These are phyloP conservation scores for Boeremia lycopersici DNA, from an alignment of 2,329 filamentous ascomycete genomes.

Conservation along the genomic window DNA sequence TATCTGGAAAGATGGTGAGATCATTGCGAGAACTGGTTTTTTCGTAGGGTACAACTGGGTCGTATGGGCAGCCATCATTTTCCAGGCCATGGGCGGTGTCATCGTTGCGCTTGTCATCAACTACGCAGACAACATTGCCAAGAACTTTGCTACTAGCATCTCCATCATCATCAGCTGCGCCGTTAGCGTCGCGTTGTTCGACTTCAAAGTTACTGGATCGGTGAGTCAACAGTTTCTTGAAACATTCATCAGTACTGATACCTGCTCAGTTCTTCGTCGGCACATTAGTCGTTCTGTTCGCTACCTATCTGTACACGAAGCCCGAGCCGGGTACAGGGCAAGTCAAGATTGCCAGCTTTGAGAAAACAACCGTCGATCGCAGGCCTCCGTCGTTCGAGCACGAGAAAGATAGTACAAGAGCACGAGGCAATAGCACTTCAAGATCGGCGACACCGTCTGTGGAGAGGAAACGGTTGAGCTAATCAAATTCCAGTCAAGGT, in stretches of 20 bases:
- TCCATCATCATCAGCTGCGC: conserved; percentile 88
- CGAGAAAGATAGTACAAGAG: conserved; percentile 16
- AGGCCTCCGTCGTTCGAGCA: conserved; percentile 31
- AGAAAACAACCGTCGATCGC: conserved; percentile 70
- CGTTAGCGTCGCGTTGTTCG: conserved; percentile 84
- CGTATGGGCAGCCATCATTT: conserved; percentile 82
- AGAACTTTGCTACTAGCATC: conserved; percentile 91
- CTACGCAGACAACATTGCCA: conserved; percentile 86
- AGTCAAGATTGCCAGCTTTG: conserved; percentile 73
- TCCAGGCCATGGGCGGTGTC: conserved; percentile 85
- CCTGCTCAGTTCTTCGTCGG: conserved; percentile 75
- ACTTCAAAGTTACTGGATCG: conserved; percentile 69
- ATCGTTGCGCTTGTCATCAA: conserved; percentile 82
- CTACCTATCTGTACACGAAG: conserved; percentile 84
- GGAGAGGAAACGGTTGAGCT: conserved; percentile 36
- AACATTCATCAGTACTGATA: conserved; percentile 18
- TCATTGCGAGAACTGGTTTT: conserved; percentile 83
- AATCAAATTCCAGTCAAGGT: neutral
- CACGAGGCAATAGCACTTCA: conserved; percentile 16
- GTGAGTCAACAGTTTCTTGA: conserved; percentile 26
- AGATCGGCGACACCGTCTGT: conserved; percentile 32
- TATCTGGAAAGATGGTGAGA: conserved; percentile 82
- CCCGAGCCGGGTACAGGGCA: conserved; percentile 63
- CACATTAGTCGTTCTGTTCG: conserved; percentile 75
- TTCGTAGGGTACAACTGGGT: conserved; percentile 94